Percentiles rank a stretch among this genome's conserved stretches.
Conservation (phyloP, 1,139 yeast genomes). For the Saccharomyces hybrid region DNA sequence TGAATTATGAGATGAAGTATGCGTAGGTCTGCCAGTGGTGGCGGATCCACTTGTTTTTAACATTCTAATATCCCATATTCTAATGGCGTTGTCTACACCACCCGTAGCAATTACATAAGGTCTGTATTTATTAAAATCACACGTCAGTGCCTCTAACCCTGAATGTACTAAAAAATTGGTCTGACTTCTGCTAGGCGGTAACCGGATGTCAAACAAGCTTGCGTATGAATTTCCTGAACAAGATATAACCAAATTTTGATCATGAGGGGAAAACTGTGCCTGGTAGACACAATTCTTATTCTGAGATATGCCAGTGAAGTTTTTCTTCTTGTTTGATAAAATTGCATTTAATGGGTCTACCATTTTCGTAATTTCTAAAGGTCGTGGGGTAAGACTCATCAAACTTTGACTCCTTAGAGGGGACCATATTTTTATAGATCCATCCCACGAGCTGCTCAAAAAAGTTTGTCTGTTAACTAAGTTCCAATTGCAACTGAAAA, state of each 20-base stretch:
- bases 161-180: constrained; percentile 62
- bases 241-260: constrained; percentile 60
- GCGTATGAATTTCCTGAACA: constrained; percentile 76
- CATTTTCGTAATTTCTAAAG: constrained; percentile 10
- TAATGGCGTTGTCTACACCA: constrained; percentile 78
- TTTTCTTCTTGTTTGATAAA: constrained; percentile 9
- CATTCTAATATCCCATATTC: constrained; percentile 86
- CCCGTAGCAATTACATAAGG: constrained; percentile 74
- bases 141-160: constrained; percentile 70
- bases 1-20: background rate
- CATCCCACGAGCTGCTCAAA: constrained; percentile 88
- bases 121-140: constrained; percentile 89
- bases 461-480: constrained; percentile 65
- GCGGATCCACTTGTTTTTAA: constrained; percentile 42
- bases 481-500: constrained; percentile 82
- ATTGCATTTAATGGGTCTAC: constrained; percentile 6
- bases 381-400: constrained; percentile 46
- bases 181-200: constrained; percentile 49
- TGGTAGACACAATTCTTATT: constrained; percentile 59
- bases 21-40: constrained; percentile 39
- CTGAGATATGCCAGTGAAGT: constrained; percentile 10
- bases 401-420: constrained; percentile 56
- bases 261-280: constrained; percentile 81
- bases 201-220: constrained; percentile 79
- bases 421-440: constrained; percentile 67